Base-by-base conservation (phyloP, 2,329 filamentous ascomycete genomes). In the Neonectria neomacrospora region DNA sequence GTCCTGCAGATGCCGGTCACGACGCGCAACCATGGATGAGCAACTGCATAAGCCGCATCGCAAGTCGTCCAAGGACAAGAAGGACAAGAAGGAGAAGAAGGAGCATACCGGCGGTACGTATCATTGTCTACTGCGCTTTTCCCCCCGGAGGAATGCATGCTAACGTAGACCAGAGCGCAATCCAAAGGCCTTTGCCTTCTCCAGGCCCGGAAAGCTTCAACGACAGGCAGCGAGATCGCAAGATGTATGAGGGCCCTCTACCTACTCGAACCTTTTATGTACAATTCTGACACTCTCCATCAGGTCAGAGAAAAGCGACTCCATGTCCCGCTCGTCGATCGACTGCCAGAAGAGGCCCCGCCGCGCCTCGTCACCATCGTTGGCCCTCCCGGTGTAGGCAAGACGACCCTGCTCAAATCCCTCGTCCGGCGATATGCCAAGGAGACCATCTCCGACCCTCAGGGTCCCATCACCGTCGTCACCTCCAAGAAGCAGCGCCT, bases 241-340 rank as follows among this genome's bases (percentile, higher is more conserved):
- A 74, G 90, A 93, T 86, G 89, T 90, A 81, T 28, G 82, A 54
- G 5, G n/a, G 16, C 39, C 23, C 30, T 26, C n/a, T 14, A 10
- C 11, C 10, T n/a, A 8, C 12, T 67, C 28, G 1, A 22, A 9
- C 2, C 2, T 7, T 37, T 9, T 8, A 37, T 16, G 7, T 18
- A 6, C 12, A 9, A 64, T 70, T 41, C 73, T 80, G 57, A 78
- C 55, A 50, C 8, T 22, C 57, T 6, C 26, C 20, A 57, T 22
- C 62, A 94, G 91, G 90, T 97, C 79, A 96, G 93, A 85, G 96
- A 99, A 81, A 97, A 96, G 81, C 89, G 95, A 63, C 86, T 98
- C 41, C 96, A 99, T 85, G 96, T 99, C 18, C 96, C 96, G 47
- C 91, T 97, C 77, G 92, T 98, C 81, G 96, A 99, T 83, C 90